Evolutionary conservation across 306 rosid species (phyloP).

Genomic region (Trifolium dubium): DNA sequence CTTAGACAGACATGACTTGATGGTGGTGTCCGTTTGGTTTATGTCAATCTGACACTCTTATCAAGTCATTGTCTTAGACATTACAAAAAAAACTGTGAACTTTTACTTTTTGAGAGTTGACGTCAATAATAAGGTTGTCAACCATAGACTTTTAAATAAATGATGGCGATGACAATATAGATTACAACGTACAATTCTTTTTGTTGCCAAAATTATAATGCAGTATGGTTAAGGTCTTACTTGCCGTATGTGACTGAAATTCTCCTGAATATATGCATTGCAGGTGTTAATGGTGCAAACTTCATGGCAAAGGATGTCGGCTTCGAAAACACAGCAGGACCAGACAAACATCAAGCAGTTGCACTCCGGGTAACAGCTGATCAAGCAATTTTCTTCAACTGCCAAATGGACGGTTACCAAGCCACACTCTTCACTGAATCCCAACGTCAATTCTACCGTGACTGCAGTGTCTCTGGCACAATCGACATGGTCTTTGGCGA

Average conservation of each 20-base stretch:
- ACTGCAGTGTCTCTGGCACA: constrained; percentile 54
- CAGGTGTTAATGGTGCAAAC: constrained; percentile 62
- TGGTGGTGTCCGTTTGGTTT: too few relatives aligned
- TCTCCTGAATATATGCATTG: not conserved
- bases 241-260: not conserved
- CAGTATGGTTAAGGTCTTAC: not conserved
- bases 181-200: not conserved
- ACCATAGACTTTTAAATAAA: not conserved
- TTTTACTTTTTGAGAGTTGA: not conserved
- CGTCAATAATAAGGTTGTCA: not conserved
- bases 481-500: constrained; percentile 60
- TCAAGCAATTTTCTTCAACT: constrained; percentile 48
- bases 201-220: not conserved
- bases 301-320: constrained; percentile 69
- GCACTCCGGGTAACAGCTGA: constrained; percentile 58
- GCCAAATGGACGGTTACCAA: constrained; percentile 54
- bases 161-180: not conserved
- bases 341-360: constrained; percentile 51
- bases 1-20: too few relatives aligned
- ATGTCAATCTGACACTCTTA: not conserved
- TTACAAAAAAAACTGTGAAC: not conserved
- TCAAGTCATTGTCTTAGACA: not conserved
- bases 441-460: constrained; percentile 58
- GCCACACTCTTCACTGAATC: constrained; percentile 56
- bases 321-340: constrained; percentile 65